Conservation (phyloP, 345 rosid species). For the Microthlaspi erraticum region DNA sequence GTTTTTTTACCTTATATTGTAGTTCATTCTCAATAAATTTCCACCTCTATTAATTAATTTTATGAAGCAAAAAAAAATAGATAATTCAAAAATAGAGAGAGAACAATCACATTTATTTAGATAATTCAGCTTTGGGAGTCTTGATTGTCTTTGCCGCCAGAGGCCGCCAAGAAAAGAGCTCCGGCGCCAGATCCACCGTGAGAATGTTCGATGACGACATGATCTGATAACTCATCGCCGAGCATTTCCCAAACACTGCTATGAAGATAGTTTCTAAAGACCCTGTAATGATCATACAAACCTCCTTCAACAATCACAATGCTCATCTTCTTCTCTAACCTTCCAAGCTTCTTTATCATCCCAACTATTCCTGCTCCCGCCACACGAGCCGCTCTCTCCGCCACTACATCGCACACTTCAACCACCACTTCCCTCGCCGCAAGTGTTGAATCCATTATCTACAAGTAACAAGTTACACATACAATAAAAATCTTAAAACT, state of each 20-base stretch:
- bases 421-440: constrained; percentile 59
- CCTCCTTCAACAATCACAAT: constrained; percentile 67
- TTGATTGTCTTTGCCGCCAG: not conserved
- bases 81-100: not conserved
- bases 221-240: constrained; percentile 62
- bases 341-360: constrained; percentile 65
- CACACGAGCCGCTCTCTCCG: constrained; percentile 69
- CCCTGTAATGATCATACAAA: constrained; percentile 63
- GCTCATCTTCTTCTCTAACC: constrained; percentile 58
- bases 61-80: too few species aligned
- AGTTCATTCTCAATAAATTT: too few species aligned
- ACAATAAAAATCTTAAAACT: not conserved
- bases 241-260: constrained; percentile 76
- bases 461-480: not conserved
- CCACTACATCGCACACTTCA: constrained; percentile 67
- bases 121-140: not conserved
- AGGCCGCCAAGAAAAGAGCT: constrained; percentile 60
- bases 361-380: constrained; percentile 72
- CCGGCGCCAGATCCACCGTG: constrained; percentile 69
- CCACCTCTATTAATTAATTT: too few species aligned
- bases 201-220: constrained; percentile 56
- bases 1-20: too few species aligned
- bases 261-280: constrained; percentile 67
- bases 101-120: not conserved
- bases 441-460: constrained; percentile 56